phyloP scores from a whole-genome alignment of 768 basidiomycete species.

The Cyclocybe aegerita region DNA sequence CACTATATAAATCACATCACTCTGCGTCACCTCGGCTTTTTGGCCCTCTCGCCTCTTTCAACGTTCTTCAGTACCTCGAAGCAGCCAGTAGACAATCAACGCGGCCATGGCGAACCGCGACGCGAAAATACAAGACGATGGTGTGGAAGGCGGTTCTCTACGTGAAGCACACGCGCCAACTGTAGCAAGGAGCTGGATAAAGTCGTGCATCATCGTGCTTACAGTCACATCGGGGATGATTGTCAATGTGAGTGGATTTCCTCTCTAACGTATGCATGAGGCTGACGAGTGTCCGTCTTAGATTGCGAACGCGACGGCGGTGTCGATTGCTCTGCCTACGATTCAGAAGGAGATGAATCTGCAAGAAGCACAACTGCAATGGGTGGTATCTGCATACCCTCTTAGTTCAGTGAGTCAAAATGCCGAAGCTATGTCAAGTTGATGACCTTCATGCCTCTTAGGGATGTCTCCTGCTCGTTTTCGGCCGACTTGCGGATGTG shows the following conservation, averaged over 20 bases:
- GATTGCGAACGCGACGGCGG: constrained; percentile 44
- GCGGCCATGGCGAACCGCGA: too few species aligned
- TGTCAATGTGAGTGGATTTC: constrained; percentile 13
- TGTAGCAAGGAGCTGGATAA: constrained; percentile 5
- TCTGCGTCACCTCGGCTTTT: too few species aligned
- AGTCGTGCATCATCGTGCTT: constrained; percentile 15
- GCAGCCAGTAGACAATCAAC: too few species aligned
- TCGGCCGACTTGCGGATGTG: constrained; percentile 78
- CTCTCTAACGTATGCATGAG: neutral
- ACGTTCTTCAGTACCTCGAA: too few species aligned
- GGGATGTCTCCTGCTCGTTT: constrained; percentile 78
- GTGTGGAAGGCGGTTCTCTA: too few species aligned
- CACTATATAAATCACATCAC: too few species aligned
- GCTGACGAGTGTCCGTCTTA: constrained; percentile 12
- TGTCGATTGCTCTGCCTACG: constrained; percentile 50
- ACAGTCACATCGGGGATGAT: constrained; percentile 18
- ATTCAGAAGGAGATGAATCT: constrained; percentile 52
- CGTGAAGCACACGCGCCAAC: too few species aligned
- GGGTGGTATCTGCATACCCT: constrained; percentile 66
- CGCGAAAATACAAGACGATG: too few species aligned
- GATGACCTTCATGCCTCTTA: constrained; percentile 19
- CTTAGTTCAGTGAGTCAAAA: constrained; percentile 51
- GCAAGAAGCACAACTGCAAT: constrained; percentile 54
- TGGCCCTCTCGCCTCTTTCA: too few species aligned
- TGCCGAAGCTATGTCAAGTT: too few species aligned